These are phyloP conservation scores for Metschnikowia similis DNA, from an alignment of 805 yeast species.

Conservation along the genomic window DNA sequence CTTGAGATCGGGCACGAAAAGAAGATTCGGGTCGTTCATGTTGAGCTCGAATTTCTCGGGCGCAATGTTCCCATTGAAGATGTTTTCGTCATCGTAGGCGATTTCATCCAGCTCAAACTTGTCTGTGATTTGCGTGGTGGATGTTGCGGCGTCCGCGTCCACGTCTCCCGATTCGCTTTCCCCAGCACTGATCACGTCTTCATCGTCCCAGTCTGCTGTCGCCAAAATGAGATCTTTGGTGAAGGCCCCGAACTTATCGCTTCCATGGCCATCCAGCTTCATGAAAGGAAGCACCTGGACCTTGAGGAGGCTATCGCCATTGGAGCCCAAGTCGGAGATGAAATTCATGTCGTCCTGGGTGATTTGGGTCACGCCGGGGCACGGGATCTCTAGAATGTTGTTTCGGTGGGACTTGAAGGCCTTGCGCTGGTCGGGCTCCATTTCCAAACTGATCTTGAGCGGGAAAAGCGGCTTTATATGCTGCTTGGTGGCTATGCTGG, in stretches of 20 bases:
- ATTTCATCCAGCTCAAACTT: conserved; percentile 25
- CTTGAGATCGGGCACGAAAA: conserved; percentile 52
- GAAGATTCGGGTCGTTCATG: conserved; percentile 79
- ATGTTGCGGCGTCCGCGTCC: neutral
- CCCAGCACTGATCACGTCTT: conserved; percentile 51
- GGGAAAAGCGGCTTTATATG: conserved; percentile 51
- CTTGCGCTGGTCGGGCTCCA: conserved; percentile 57
- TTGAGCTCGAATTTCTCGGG: conserved; percentile 53
- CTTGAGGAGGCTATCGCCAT: conserved; percentile 15
- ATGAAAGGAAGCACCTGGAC: conserved; percentile 29
- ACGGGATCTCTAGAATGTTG: conserved; percentile 3
- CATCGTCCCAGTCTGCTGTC: conserved; percentile 77
- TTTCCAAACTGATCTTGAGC: conserved; percentile 53
- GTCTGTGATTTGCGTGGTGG: neutral
- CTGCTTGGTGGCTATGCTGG: conserved; percentile 34
- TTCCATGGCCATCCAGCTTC: conserved; percentile 28
- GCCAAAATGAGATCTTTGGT: conserved; percentile 59
- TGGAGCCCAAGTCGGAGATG: conserved; percentile 23
- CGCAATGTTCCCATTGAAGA: conserved; percentile 64
- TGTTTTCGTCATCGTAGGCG: conserved; percentile 59
- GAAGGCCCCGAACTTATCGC: conserved; percentile 38
- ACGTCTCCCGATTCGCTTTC: conserved; percentile 16
- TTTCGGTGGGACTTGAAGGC: conserved; percentile 38
- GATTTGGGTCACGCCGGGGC: conserved; percentile 17
- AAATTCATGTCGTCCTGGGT: conserved; percentile 30